Evolutionary conservation across 306 rosid species (phyloP).

Genomic region (Neltuma alba): DNA sequence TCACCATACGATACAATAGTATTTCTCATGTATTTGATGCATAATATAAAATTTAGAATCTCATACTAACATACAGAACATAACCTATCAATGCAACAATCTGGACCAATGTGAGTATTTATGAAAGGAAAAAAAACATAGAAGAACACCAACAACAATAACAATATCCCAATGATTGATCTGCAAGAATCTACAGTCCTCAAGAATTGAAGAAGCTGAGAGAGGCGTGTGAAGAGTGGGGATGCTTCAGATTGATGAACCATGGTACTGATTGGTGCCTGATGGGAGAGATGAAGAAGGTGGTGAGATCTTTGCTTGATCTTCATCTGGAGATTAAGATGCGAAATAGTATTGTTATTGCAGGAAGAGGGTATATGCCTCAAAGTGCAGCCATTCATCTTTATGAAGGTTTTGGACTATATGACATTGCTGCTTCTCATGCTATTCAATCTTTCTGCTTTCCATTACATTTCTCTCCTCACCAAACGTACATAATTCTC

Average conservation of each 20-base stretch:
- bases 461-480: background rate
- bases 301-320: background rate
- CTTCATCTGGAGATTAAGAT: background rate
- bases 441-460: background rate
- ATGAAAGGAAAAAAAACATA: no score
- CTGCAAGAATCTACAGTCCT: constrained; percentile 31
- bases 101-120: no score
- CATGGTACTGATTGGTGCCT: background rate
- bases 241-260: background rate
- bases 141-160: background rate
- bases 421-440: background rate
- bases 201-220: background rate
- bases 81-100: no score
- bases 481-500: background rate
- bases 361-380: background rate
- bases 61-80: no score
- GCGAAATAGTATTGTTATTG: background rate
- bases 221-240: background rate
- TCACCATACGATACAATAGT: no score
- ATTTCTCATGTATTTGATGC: no score
- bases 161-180: constrained; percentile 49
- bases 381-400: background rate
- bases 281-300: background rate
- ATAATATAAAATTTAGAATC: no score
- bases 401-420: background rate